Percentiles rank a stretch among this genome's conserved stretches.
Conservation (phyloP, 2,329 filamentous ascomycete genomes). For the Herpotrichia juniperi region DNA sequence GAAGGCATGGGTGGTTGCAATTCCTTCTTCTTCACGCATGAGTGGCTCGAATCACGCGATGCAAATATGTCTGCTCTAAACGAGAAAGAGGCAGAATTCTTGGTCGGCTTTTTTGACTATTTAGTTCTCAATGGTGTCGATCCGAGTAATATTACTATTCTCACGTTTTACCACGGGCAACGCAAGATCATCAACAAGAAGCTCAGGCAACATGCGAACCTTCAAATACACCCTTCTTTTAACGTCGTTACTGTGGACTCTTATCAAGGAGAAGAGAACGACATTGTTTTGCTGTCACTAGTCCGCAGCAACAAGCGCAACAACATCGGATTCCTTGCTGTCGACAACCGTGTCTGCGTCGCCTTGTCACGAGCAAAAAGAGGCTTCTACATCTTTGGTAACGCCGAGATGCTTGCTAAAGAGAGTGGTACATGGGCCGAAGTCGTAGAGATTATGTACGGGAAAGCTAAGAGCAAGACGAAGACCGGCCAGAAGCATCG, state of each 20-base stretch:
- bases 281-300: constrained; percentile 79
- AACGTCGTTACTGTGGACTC: constrained; percentile 84
- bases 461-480: constrained; percentile 33
- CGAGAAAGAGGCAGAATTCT: constrained; percentile 73
- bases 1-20: constrained; percentile 68
- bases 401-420: constrained; percentile 61
- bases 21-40: constrained; percentile 68
- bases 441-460: constrained; percentile 55
- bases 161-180: constrained; percentile 91
- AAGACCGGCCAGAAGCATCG: constrained; percentile 33
- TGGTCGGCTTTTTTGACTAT: constrained; percentile 74
- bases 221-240: constrained; percentile 40
- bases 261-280: constrained; percentile 91
- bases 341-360: constrained; percentile 67
- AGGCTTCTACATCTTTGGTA: constrained; percentile 86
- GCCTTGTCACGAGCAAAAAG: constrained; percentile 73
- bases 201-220: constrained; percentile 51
- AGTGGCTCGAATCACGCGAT: constrained; percentile 69
- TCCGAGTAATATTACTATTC: constrained; percentile 70
- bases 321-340: constrained; percentile 75
- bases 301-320: constrained; percentile 69
- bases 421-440: constrained; percentile 58
- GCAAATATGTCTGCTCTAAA: constrained; percentile 72
- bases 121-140: constrained; percentile 70
- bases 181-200: constrained; percentile 65